These are phyloP conservation scores for Kingdonia uniflora DNA, from an alignment of 164 flowering plant genomes.

Conservation along the genomic window DNA sequence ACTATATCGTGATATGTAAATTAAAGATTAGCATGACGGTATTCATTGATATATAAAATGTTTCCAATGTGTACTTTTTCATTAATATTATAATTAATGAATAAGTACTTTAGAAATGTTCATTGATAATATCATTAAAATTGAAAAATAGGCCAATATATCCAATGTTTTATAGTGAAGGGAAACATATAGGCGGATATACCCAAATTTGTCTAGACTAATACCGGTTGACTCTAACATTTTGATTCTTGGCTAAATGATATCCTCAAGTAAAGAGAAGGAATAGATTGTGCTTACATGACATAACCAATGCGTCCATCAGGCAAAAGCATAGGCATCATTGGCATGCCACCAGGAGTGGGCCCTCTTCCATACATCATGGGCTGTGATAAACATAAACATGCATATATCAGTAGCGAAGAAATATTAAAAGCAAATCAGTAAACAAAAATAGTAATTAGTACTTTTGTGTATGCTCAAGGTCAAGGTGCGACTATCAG, in stretches of 20 bases:
- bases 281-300: conserved; percentile 38
- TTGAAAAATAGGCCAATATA: neutral
- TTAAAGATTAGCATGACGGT: no score
- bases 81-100: no score
- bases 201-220: no score
- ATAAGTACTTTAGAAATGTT: no score
- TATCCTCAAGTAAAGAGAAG: neutral
- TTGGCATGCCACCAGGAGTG: conserved; percentile 68
- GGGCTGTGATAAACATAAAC: conserved; percentile 33
- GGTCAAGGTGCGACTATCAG: no score
- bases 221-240: no score
- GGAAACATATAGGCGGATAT: neutral
- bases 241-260: neutral
- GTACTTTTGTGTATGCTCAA: no score
- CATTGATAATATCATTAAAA: no score
- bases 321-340: conserved; percentile 87
- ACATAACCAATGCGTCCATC: conserved; percentile 90
- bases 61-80: no score
- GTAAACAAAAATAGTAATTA: no score
- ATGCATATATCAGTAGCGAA: neutral
- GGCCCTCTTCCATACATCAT: conserved; percentile 71
- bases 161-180: neutral
- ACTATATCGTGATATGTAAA: no score
- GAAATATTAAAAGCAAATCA: neutral
- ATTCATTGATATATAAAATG: no score